These are phyloP conservation scores for Suhomyces chickasaworum DNA, from an alignment of 1,139 yeast species.

Conservation along the genomic window DNA sequence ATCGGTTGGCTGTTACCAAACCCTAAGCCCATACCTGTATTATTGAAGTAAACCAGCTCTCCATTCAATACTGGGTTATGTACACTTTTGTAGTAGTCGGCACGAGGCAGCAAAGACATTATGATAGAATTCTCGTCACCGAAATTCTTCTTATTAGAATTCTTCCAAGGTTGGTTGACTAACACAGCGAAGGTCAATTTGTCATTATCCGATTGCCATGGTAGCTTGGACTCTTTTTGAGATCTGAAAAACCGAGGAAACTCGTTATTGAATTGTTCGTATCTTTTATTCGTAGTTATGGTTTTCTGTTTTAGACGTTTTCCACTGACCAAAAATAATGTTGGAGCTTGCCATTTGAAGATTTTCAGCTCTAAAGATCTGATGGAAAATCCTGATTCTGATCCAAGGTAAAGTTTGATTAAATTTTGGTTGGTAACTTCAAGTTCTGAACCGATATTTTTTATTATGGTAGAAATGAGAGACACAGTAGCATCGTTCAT, in stretches of 20 bases:
- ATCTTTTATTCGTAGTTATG: conserved; percentile 47
- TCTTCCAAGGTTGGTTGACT: conserved; percentile 72
- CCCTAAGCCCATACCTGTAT: conserved; percentile 76
- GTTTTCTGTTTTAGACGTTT: conserved; percentile 48
- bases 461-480: conserved; percentile 39
- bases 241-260: conserved; percentile 52
- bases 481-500: conserved; percentile 45
- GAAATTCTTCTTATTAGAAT: conserved; percentile 70
- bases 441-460: conserved; percentile 21
- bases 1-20: conserved; percentile 71
- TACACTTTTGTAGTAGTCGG: conserved; percentile 53
- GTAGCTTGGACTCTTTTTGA: conserved; percentile 29
- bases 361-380: conserved; percentile 81
- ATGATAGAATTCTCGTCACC: conserved; percentile 60
- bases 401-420: conserved; percentile 69
- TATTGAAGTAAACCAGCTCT: conserved; percentile 61
- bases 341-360: conserved; percentile 90
- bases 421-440: conserved; percentile 43
- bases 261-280: conserved; percentile 50
- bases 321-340: conserved; percentile 71
- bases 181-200: conserved; percentile 61
- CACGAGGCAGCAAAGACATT: conserved; percentile 66
- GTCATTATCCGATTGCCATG: conserved; percentile 43
- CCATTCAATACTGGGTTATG: conserved; percentile 33
- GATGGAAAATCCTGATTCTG: conserved; percentile 82